Percentiles rank a stretch among this genome's conserved stretches.
Conservation (phyloP, 208 protist genomes). For the Angomonas desouzai region DNA sequence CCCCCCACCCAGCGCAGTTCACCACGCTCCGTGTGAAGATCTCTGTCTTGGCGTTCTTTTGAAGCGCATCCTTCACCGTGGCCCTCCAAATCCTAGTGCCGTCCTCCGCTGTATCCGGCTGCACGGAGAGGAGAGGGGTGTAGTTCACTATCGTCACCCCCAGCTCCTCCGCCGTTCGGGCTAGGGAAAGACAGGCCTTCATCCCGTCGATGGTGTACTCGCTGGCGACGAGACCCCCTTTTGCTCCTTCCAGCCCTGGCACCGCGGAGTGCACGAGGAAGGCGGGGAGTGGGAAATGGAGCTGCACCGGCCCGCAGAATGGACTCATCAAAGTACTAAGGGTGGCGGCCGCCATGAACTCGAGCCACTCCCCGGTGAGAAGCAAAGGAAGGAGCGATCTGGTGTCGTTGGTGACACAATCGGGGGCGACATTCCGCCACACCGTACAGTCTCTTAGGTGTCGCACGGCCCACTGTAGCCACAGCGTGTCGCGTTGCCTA, state of each 20-base stretch:
- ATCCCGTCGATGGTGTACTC: constrained; percentile 48
- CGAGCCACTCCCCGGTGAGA: constrained; percentile 54
- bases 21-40: constrained; percentile 57
- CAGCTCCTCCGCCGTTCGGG: constrained; percentile 64
- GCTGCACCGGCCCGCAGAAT: constrained; percentile 42
- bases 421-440: constrained; percentile 57
- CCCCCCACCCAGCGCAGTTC: constrained; percentile 68
- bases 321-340: constrained; percentile 44
- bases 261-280: constrained; percentile 19
- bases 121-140: constrained; percentile 27
- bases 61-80: background rate
- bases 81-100: background rate
- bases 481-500: constrained; percentile 61
- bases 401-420: constrained; percentile 16
- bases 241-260: constrained; percentile 20
- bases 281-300: constrained; percentile 18
- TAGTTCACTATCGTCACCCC: constrained; percentile 70
- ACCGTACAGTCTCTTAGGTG: constrained; percentile 35
- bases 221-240: constrained; percentile 32
- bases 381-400: constrained; percentile 49
- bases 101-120: background rate
- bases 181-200: constrained; percentile 37
- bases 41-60: background rate
- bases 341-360: constrained; percentile 41
- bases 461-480: constrained; percentile 44